These are phyloP conservation scores for Coffea eugenioides DNA, from an alignment of 257 asterid genomes.

Conservation along the genomic window DNA sequence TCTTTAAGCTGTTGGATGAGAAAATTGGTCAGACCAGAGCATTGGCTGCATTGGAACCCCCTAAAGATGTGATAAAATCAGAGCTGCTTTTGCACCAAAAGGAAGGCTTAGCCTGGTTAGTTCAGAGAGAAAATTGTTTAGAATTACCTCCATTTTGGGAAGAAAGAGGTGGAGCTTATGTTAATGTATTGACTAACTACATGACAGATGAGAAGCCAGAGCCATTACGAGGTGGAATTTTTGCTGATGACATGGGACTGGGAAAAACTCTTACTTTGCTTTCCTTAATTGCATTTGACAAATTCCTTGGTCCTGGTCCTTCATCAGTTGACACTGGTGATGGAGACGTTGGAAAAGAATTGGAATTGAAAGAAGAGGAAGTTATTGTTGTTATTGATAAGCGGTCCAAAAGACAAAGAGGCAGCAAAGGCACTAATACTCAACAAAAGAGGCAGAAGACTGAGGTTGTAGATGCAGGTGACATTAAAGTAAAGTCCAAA, in stretches of 20 bases:
- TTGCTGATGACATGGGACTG: conserved; percentile 93
- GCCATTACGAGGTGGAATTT: conserved; percentile 79
- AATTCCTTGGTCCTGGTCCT: conserved; percentile 22
- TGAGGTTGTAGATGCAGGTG: conserved; percentile 12
- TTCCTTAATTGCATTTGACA: conserved; percentile 75
- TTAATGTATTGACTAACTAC: conserved; percentile 65
- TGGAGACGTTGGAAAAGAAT: conserved; percentile 30
- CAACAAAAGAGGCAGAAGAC: conserved; percentile 28
- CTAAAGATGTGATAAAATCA: conserved; percentile 48
- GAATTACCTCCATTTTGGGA: conserved; percentile 88
- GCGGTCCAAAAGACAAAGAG: conserved; percentile 41
- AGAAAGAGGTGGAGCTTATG: conserved; percentile 47
- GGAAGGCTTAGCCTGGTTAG: conserved; percentile 78
- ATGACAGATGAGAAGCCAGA: conserved; percentile 55
- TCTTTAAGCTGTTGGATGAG: conserved; percentile 64
- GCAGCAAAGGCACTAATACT: conserved; percentile 18
- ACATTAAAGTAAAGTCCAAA: conserved; percentile 18
- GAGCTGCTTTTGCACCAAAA: conserved; percentile 73
- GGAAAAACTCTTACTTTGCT: conserved; percentile 84
- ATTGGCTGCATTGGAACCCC: conserved; percentile 65
- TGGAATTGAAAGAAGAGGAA: conserved; percentile 26
- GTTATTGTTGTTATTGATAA: conserved; percentile 8
- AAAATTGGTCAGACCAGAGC: conserved; percentile 42
- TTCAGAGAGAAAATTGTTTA: conserved; percentile 62
- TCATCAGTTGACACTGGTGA: conserved; percentile 22